These are phyloP conservation scores for Mallotus repandus DNA, from an alignment of 441 rosid genomes.

Conservation along the genomic window DNA sequence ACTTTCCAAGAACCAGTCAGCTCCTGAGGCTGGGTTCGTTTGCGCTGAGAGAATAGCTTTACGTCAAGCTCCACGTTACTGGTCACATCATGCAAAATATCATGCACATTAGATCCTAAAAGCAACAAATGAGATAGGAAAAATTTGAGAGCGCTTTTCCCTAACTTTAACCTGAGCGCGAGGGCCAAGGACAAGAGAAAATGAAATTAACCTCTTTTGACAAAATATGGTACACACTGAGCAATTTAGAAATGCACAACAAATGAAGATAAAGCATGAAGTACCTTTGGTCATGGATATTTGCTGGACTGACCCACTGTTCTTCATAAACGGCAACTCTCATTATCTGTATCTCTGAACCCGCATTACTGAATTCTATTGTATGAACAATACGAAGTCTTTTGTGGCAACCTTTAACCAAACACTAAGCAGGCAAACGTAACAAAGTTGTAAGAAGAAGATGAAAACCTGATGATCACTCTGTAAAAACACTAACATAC, in stretches of 20 bases:
- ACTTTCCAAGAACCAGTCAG: constrained; percentile 92
- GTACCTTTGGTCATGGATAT: constrained; percentile 62
- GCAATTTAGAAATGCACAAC: background rate
- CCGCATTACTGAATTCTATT: constrained; percentile 73
- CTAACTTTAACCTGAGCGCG: background rate
- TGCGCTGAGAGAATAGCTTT: constrained; percentile 72
- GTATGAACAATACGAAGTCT: constrained; percentile 89
- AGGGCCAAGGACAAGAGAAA: background rate
- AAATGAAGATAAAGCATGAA: constrained; percentile 6
- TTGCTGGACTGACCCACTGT: constrained; percentile 77
- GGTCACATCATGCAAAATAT: constrained; percentile 17
- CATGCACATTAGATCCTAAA: background rate
- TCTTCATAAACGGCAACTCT: constrained; percentile 93
- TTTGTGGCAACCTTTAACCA: constrained; percentile 98
- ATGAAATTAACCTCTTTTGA: background rate
- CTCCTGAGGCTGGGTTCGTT: constrained; percentile 64
- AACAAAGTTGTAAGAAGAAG: constrained; percentile 12
- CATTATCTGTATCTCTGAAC: constrained; percentile 84
- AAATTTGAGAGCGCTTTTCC: background rate
- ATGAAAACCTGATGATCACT: background rate
- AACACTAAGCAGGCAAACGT: constrained; percentile 43
- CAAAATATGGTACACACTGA: background rate
- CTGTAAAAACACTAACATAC: background rate
- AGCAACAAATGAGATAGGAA: background rate
- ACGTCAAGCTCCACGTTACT: constrained; percentile 55